A percentile compares a stretch with the other conserved stretches of the same genome.
These are phyloP conservation scores for Rhododendron ferrugineum DNA, from an alignment of 148 eudicot genomes.

Conservation along the genomic window DNA sequence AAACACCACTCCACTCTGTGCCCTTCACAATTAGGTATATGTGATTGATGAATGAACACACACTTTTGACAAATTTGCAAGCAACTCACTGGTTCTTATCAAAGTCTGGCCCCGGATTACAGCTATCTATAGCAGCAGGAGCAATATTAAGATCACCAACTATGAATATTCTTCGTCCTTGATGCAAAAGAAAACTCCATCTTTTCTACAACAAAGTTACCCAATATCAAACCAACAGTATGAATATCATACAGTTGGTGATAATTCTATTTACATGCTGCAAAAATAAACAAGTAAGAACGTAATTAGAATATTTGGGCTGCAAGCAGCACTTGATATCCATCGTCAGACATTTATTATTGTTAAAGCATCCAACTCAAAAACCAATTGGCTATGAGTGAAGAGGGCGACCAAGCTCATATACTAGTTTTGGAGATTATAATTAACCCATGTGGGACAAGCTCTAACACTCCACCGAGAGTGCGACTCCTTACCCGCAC, in stretches of 20 bases:
- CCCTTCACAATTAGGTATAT: neutral
- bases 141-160: conserved; percentile 97
- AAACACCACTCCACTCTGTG: neutral
- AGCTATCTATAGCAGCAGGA: conserved; percentile 83
- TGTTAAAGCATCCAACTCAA: neutral
- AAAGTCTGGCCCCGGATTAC: conserved; percentile 87
- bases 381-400: neutral
- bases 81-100: conserved; percentile 78
- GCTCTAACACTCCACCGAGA: neutral
- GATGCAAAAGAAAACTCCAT: conserved; percentile 68
- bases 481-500: neutral
- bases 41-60: neutral
- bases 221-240: conserved; percentile 16
- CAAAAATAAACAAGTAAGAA: neutral
- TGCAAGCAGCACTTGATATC: neutral
- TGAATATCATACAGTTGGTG: neutral
- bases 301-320: neutral
- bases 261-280: neutral
- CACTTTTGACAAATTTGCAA: neutral
- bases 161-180: conserved; percentile 64
- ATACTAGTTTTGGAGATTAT: neutral
- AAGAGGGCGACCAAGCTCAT: neutral
- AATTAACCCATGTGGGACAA: neutral
- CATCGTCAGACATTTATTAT: neutral
- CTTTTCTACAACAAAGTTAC: conserved; percentile 68